Conservation (phyloP, 2,329 filamentous ascomycete species). For the Boeremia exigua region DNA sequence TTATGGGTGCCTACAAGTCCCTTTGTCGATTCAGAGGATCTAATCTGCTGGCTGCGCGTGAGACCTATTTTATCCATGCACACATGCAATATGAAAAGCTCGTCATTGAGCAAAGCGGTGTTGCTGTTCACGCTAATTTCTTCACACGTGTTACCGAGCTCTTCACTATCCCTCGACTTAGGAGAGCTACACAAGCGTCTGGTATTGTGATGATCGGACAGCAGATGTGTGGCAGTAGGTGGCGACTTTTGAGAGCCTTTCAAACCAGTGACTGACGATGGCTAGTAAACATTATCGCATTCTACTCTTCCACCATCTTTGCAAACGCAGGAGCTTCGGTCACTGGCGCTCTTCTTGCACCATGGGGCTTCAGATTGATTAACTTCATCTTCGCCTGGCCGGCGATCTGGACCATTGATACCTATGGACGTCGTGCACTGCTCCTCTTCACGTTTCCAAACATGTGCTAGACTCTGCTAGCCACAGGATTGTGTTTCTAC, state of each 20-base stretch:
- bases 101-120: constrained; percentile 23
- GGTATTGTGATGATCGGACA: constrained; percentile 76
- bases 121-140: constrained; percentile 25
- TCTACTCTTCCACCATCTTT: constrained; percentile 58
- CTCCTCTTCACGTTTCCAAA: constrained; percentile 56
- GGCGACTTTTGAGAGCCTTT: no score
- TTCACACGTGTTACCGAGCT: constrained; percentile 57
- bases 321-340: constrained; percentile 50
- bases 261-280: not conserved
- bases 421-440: constrained; percentile 57
- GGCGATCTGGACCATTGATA: constrained; percentile 64
- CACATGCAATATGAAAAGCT: no score
- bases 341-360: constrained; percentile 55
- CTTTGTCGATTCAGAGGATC: constrained; percentile 43
- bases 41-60: constrained; percentile 49
- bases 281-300: constrained; percentile 54
- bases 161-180: constrained; percentile 71
- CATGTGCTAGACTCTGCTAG: constrained; percentile 57
- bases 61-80: constrained; percentile 51
- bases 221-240: constrained; percentile 60
- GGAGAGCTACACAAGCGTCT: constrained; percentile 75
- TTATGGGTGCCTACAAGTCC: constrained; percentile 45
- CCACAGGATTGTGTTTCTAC: constrained; percentile 59
- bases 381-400: constrained; percentile 66
- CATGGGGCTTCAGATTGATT: constrained; percentile 62